Percentiles rank a stretch among this genome's conserved stretches.
Conservation (phyloP, 2,329 filamentous ascomycete genomes). For the Colletotrichum sp. region DNA sequence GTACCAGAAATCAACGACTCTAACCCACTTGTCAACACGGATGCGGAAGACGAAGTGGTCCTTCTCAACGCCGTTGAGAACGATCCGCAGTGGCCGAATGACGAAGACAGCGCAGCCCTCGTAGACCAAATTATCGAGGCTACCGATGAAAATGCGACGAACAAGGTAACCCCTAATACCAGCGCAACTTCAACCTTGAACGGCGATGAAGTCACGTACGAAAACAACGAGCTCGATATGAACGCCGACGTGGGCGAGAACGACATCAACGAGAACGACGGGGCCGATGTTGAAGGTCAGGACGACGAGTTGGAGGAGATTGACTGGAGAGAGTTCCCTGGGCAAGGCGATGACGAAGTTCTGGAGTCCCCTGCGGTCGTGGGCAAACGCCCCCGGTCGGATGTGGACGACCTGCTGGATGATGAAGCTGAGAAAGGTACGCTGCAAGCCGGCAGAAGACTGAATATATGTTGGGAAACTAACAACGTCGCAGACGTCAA, state of each 20-base stretch:
- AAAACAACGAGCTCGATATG: slow-evolving; percentile 36
- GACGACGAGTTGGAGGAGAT: slow-evolving; percentile 26
- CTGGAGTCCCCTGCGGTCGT: slow-evolving; percentile 8
- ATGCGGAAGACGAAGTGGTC: slow-evolving; percentile 6
- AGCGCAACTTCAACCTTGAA: slow-evolving; percentile 37
- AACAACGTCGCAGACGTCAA: slow-evolving; percentile 27
- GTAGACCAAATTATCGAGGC: not conserved
- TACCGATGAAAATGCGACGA: not conserved
- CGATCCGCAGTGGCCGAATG: not conserved
- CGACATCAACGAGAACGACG: not conserved
- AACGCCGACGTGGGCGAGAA: slow-evolving; percentile 19
- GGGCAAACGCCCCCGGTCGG: slow-evolving; percentile 26
- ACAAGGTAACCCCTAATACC: slow-evolving; percentile 24
- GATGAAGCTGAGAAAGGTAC: slow-evolving; percentile 27
- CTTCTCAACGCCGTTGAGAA: not conserved
- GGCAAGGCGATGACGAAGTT: slow-evolving; percentile 18
- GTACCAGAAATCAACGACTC: slow-evolving; percentile 27
- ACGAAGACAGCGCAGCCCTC: not conserved
- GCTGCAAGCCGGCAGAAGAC: not conserved
- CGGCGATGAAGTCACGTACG: slow-evolving; percentile 32
- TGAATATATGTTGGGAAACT: not conserved
- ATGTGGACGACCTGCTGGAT: slow-evolving; percentile 26
- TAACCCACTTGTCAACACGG: slow-evolving; percentile 29
- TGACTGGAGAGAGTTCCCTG: slow-evolving; percentile 30
- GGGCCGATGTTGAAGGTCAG: not conserved